A percentile compares a stretch with the other conserved stretches of the same genome.
Evolutionary conservation across 78 protist species (phyloP).

Genomic region (Andalucia godoyi): DNA sequence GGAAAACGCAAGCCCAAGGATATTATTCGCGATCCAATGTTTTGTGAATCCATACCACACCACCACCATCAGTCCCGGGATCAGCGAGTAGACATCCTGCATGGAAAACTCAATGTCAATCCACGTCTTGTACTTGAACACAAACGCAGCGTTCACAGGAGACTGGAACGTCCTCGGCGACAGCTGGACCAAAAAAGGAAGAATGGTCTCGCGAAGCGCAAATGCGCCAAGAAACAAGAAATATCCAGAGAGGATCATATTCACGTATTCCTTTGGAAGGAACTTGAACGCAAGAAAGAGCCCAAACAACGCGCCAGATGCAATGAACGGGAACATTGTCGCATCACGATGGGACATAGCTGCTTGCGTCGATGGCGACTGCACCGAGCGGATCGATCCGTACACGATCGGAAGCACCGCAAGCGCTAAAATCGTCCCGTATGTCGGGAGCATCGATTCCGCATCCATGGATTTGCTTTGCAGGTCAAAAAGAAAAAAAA

Average conservation of each 20-base stretch:
- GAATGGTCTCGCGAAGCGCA: constrained; percentile 13
- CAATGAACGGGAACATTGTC: constrained; percentile 58
- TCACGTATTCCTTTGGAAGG: constrained; percentile 37
- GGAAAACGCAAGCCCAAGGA: constrained; percentile 56
- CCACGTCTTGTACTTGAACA: no score
- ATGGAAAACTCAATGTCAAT: neutral
- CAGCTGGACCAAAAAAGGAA: neutral
- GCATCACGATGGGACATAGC: no score
- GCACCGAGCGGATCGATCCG: neutral
- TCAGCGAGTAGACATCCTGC: neutral
- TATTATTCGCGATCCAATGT: constrained; percentile 79
- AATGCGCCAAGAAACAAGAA: constrained; percentile 31
- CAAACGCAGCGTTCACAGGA: no score
- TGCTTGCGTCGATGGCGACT: no score
- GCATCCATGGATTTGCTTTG: no score
- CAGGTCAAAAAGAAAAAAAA: no score
- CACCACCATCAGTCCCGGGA: constrained; percentile 1
- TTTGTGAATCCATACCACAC: constrained; percentile 29
- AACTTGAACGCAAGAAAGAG: constrained; percentile 49
- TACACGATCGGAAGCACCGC: constrained; percentile 1
- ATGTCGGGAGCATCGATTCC: no score
- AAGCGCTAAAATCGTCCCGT: neutral
- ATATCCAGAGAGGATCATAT: constrained; percentile 29
- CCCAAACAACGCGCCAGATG: constrained; percentile 34
- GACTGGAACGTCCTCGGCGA: neutral